Conservation (phyloP, 2,329 filamentous ascomycete genomes). For the Proliferodiscus dingleyae region DNA sequence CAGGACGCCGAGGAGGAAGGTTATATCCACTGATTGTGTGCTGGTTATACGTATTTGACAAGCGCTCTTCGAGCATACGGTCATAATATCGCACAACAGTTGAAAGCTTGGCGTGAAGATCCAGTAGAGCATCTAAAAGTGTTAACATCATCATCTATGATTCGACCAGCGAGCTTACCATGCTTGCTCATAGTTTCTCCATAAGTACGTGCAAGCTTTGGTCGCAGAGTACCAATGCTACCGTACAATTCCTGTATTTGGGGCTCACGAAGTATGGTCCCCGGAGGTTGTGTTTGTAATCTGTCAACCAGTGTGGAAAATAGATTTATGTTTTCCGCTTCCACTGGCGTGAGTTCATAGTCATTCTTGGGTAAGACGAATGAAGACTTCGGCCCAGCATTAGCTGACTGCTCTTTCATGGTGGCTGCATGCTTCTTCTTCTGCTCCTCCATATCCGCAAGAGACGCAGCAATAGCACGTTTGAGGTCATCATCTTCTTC, state of each 20-base stretch:
- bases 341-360: constrained; percentile 87
- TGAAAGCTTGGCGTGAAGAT: constrained; percentile 90
- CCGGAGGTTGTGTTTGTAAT: constrained; percentile 88
- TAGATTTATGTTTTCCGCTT: constrained; percentile 96
- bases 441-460: constrained; percentile 97
- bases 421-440: constrained; percentile 84
- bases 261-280: constrained; percentile 92
- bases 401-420: constrained; percentile 72
- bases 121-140: constrained; percentile 74
- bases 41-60: constrained; percentile 88
- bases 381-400: constrained; percentile 43
- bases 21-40: constrained; percentile 65
- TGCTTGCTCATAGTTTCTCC: constrained; percentile 99
- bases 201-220: constrained; percentile 91
- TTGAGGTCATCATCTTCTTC: constrained; percentile 92
- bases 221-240: constrained; percentile 86
- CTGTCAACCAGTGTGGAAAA: constrained; percentile 93
- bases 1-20: constrained; percentile 44
- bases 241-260: constrained; percentile 98
- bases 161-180: constrained; percentile 49
- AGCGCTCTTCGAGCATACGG: constrained; percentile 90
- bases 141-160: constrained; percentile 32
- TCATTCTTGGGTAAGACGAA: constrained; percentile 75
- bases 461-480: constrained; percentile 88
- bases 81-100: constrained; percentile 98